phyloP scores from a whole-genome alignment of 2,329 filamentous ascomycete genomes.

The Neonectria punicea region DNA sequence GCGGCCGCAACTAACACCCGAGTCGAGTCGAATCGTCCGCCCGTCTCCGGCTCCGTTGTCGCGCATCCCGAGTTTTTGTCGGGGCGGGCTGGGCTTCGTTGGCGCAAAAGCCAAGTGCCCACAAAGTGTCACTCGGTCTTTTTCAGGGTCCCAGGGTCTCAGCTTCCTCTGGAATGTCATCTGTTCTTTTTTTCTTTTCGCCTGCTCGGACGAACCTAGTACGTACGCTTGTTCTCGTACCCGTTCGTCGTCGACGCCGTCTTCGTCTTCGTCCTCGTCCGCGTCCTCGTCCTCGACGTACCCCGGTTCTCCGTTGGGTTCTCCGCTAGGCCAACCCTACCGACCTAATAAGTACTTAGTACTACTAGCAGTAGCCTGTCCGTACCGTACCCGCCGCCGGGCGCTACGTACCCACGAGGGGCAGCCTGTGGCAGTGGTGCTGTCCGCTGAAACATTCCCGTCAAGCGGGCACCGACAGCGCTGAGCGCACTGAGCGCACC shows the following conservation, averaged over 20 bases:
- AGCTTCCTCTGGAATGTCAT: neutral
- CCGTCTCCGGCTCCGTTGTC: conserved; percentile 26
- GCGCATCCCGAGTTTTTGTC: conserved; percentile 44
- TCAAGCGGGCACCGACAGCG: neutral
- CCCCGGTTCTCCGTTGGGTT: conserved; percentile 5
- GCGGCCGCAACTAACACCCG: conserved; percentile 33
- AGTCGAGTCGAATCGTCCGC: conserved; percentile 29
- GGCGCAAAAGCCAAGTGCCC: conserved; percentile 21
- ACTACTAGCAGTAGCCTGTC: neutral
- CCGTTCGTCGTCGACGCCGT: conserved; percentile 6
- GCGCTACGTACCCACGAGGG: conserved; percentile 24
- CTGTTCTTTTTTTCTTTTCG: neutral
- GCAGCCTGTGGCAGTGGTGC: conserved; percentile 2
- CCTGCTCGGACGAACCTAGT: neutral
- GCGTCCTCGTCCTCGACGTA: neutral
- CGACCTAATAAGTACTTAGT: no score
- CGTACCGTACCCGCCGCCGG: conserved; percentile 8
- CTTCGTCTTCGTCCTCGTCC: neutral
- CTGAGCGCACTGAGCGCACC: conserved; percentile 9
- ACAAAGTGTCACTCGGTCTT: neutral
- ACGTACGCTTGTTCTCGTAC: neutral
- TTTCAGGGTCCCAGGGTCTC: neutral
- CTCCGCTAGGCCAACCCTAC: neutral
- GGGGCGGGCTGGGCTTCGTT: conserved; percentile 34
- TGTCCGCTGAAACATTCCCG: neutral